Percentiles rank a stretch among this genome's conserved stretches.
Evolutionary conservation across 169 alveolate species (phyloP).

Genomic region (Plasmodium relictum): DNA sequence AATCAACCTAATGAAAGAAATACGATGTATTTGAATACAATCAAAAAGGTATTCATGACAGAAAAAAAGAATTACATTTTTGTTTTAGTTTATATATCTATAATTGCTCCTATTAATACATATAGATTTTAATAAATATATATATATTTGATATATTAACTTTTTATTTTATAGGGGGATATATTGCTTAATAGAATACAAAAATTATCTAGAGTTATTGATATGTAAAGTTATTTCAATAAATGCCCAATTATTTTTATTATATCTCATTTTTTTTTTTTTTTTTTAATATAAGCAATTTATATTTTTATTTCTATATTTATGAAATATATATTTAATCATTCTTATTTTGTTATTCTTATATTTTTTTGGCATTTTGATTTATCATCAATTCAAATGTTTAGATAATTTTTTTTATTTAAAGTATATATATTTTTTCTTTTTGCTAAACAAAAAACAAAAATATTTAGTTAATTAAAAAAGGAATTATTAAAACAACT

Average conservation of each 20-base stretch:
- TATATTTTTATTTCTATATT: too few relatives aligned
- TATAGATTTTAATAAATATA: neutral
- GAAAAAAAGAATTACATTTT: neutral
- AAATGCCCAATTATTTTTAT: neutral
- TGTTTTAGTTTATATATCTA: neutral
- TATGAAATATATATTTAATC: too few relatives aligned
- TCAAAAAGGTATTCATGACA: slow-evolving; percentile 84
- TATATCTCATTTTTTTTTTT: slow-evolving; percentile 4
- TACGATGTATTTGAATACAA: slow-evolving; percentile 88
- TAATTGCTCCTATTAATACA: neutral
- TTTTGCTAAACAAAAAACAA: neutral
- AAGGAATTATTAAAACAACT: too few relatives aligned
- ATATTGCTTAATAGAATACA: slow-evolving; percentile 93
- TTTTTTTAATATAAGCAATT: neutral
- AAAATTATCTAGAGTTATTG: slow-evolving; percentile 94
- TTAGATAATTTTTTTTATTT: slow-evolving; percentile 12
- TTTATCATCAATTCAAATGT: neutral
- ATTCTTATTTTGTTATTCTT: too few relatives aligned
- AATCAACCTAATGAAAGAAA: slow-evolving; percentile 92
- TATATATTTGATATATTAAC: neutral
- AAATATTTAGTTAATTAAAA: neutral
- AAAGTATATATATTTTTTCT: neutral
- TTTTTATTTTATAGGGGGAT: slow-evolving; percentile 87
- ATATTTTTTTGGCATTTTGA: too few relatives aligned
- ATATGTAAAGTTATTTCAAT: slow-evolving; percentile 84